Percentiles rank a stretch among this genome's conserved stretches.
phyloP scores from a whole-genome alignment of 768 basidiomycete species.

The Chalciporus chontae region DNA sequence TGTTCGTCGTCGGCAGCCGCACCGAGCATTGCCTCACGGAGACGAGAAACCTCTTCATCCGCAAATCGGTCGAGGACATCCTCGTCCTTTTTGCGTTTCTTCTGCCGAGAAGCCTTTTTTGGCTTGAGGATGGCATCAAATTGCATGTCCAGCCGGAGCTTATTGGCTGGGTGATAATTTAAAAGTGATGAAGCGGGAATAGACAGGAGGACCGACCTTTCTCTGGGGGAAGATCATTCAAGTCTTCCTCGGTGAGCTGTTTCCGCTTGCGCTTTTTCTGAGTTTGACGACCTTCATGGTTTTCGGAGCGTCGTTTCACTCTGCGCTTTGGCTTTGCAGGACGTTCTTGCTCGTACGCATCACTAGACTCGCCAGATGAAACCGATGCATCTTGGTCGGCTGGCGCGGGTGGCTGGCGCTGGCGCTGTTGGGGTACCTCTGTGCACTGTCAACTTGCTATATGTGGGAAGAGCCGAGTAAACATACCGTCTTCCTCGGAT shows the following conservation, averaged over 20 bases:
- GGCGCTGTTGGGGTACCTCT: conserved; percentile 45
- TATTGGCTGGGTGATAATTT: conserved; percentile 51
- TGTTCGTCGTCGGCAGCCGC: conserved; percentile 84
- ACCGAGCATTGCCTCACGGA: conserved; percentile 83
- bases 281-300: conserved; percentile 33
- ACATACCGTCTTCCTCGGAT: conserved; percentile 57
- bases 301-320: conserved; percentile 40
- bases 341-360: conserved; percentile 49
- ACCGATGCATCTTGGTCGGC: conserved; percentile 34
- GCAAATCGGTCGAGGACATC: conserved; percentile 83
- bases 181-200: background rate
- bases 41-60: conserved; percentile 85
- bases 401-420: conserved; percentile 30
- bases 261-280: conserved; percentile 59
- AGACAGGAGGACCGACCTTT: conserved; percentile 50
- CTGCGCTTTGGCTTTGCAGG: conserved; percentile 23
- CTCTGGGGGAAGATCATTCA: conserved; percentile 69
- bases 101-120: conserved; percentile 62
- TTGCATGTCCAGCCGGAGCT: conserved; percentile 74
- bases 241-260: conserved; percentile 59
- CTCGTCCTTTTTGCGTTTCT: conserved; percentile 74
- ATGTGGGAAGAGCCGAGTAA: background rate
- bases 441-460: conserved; percentile 3
- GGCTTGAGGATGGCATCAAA: conserved; percentile 86
- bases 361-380: conserved; percentile 42